Conservation (phyloP, 2,329 filamentous ascomycete genomes). For the Pseudogymnoascus sp. region DNA sequence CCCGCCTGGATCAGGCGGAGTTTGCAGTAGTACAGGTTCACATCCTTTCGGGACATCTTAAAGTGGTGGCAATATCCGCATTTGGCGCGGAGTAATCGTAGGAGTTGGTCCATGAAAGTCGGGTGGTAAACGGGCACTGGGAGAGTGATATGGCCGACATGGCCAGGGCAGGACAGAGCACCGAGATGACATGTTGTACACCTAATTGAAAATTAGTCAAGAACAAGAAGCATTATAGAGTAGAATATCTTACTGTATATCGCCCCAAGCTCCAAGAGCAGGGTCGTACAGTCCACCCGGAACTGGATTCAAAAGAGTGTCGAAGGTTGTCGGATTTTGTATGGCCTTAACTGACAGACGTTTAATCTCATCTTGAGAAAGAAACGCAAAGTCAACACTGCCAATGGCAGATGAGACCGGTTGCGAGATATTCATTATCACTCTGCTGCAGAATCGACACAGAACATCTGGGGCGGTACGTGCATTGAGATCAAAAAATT, state of each 20-base stretch:
- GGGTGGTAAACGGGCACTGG: slow-evolving; percentile 92
- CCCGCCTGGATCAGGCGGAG: slow-evolving; percentile 80
- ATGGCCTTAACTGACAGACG: slow-evolving; percentile 89
- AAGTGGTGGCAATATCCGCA: slow-evolving; percentile 89
- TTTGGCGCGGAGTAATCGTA: slow-evolving; percentile 76
- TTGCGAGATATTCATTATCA: slow-evolving; percentile 64
- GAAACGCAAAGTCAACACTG: slow-evolving; percentile 82
- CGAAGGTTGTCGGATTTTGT: slow-evolving; percentile 89
- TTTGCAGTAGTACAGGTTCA: slow-evolving; percentile 77
- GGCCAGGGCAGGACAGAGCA: slow-evolving; percentile 76
- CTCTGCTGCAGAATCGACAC: slow-evolving; percentile 2
- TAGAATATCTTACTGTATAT: slow-evolving; percentile 59
- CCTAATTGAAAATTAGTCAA: slow-evolving; percentile 38
- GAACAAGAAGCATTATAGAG: slow-evolving; percentile 6
- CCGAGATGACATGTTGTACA: slow-evolving; percentile 89
- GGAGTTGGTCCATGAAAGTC: slow-evolving; percentile 89
- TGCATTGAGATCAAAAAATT: slow-evolving; percentile 10
- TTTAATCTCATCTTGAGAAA: slow-evolving; percentile 75
- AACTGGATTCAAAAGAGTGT: slow-evolving; percentile 80
- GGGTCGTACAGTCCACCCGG: slow-evolving; percentile 89
- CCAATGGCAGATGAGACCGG: slow-evolving; percentile 77
- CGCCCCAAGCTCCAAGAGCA: slow-evolving; percentile 82
- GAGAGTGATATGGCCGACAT: slow-evolving; percentile 90
- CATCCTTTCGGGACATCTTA: slow-evolving; percentile 65
- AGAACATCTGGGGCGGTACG: slow-evolving; percentile 10